These are phyloP conservation scores for Suillus plorans DNA, from an alignment of 768 basidiomycete species.

Conservation along the genomic window DNA sequence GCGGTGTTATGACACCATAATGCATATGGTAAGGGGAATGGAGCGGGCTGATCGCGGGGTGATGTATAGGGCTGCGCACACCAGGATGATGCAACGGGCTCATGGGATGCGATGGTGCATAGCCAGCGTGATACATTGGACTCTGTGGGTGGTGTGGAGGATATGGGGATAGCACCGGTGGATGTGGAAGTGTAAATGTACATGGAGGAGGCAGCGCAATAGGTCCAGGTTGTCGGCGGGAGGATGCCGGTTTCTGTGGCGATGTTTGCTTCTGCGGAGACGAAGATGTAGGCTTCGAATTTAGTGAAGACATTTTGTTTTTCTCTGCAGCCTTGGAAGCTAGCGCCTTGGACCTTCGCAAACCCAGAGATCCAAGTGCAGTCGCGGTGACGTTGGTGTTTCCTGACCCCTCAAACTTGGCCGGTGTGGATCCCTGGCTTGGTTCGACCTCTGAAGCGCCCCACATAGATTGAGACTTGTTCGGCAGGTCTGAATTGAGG, in stretches of 20 bases:
- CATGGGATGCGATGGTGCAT: conserved; percentile 27
- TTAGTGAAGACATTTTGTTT: conserved; percentile 11
- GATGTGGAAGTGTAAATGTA: conserved; percentile 41
- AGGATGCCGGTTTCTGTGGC: conserved; percentile 16
- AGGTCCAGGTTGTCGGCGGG: conserved; percentile 63
- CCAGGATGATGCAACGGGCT: conserved; percentile 41
- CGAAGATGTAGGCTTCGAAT: conserved; percentile 19
- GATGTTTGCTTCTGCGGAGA: conserved; percentile 3
- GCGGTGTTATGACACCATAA: conserved; percentile 57
- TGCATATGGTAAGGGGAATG: conserved; percentile 26
- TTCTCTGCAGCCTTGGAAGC: conserved; percentile 25
- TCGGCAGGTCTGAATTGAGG: conserved; percentile 10
- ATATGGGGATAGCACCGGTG: conserved; percentile 33
- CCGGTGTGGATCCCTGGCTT: conserved; percentile 11
- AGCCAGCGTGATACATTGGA: conserved; percentile 39
- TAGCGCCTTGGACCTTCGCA: conserved; percentile 29
- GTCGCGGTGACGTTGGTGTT: conserved; percentile 17
- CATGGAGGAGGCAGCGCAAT: conserved; percentile 67
- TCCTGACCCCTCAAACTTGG: conserved; percentile 18
- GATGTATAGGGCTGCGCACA: conserved; percentile 32
- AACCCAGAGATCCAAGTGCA: conserved; percentile 27
- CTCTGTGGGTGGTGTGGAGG: conserved; percentile 31
- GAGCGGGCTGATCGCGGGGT: conserved; percentile 16
- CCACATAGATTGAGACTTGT: conserved; percentile 15
- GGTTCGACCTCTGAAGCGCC: conserved; percentile 15